A percentile compares a stretch with the other conserved stretches of the same genome.
phyloP scores from a whole-genome alignment of 2,329 filamentous ascomycete genomes.

The Verticillium alfalfae region DNA sequence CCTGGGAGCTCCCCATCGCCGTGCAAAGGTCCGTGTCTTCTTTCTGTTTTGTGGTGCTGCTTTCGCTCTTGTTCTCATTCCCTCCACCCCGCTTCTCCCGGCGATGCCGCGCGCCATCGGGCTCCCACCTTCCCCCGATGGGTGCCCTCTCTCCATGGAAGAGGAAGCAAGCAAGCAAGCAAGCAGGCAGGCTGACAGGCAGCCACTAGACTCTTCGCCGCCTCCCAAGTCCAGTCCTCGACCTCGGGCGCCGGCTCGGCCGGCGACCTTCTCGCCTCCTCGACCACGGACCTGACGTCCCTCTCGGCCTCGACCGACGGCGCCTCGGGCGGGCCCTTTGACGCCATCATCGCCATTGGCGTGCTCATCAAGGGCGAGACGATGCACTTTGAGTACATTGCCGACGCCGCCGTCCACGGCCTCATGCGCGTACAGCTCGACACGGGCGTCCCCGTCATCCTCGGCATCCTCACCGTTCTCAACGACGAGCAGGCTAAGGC shows the following conservation, averaged over 20 bases:
- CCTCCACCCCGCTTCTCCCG: conserved; percentile 1
- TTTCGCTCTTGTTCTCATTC: background rate
- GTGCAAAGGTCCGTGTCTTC: conserved; percentile 63
- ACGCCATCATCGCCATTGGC: conserved; percentile 91
- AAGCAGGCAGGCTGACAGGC: background rate
- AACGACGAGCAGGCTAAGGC: conserved; percentile 82
- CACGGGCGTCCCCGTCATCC: conserved; percentile 81
- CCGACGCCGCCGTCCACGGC: conserved; percentile 83
- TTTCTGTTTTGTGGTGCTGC: background rate
- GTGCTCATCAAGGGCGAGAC: conserved; percentile 98
- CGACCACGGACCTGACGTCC: conserved; percentile 61
- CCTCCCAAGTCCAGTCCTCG: conserved; percentile 78
- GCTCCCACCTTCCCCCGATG: background rate
- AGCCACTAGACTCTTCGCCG: conserved; percentile 64
- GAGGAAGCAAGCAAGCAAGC: background rate
- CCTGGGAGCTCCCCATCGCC: conserved; percentile 90
- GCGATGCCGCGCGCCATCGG: too few species aligned
- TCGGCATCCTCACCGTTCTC: conserved; percentile 85
- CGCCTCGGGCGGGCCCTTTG: conserved; percentile 62
- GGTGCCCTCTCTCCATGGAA: conserved; percentile 4
- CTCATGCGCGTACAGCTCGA: conserved; percentile 94
- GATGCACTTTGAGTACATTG: conserved; percentile 99
- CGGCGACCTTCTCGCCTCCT: conserved; percentile 69
- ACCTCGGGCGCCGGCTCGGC: conserved; percentile 58
- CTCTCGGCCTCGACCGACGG: conserved; percentile 24